These are phyloP conservation scores for Decorospora gaudefroyi DNA, from an alignment of 2,329 filamentous ascomycete genomes.

Conservation along the genomic window DNA sequence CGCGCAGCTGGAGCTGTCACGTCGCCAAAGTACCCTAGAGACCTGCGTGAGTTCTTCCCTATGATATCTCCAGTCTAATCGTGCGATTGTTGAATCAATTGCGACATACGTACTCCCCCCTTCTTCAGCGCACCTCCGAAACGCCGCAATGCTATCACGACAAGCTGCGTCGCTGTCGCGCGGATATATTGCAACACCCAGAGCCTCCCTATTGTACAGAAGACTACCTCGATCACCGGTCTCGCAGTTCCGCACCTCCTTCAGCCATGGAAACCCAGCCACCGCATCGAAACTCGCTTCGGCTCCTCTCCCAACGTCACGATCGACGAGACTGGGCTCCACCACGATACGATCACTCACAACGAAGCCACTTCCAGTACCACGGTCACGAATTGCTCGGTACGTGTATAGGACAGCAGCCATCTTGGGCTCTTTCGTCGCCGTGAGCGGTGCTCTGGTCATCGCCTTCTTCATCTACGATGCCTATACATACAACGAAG, in stretches of 20 bases:
- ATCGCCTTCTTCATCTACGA: constrained; percentile 92
- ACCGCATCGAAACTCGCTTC: constrained; percentile 29
- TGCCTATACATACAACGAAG: constrained; percentile 82
- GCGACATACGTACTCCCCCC: constrained; percentile 7
- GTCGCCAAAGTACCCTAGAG: neutral
- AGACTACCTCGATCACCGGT: constrained; percentile 14
- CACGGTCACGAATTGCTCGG: constrained; percentile 48
- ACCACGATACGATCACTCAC: constrained; percentile 34
- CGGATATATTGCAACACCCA: constrained; percentile 24
- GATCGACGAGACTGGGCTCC: constrained; percentile 22
- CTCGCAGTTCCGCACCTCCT: constrained; percentile 31
- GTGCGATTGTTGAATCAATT: constrained; percentile 16
- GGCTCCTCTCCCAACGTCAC: constrained; percentile 24
- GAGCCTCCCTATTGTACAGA: constrained; percentile 21
- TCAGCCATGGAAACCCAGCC: constrained; percentile 33
- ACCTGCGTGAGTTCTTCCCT: constrained; percentile 2
- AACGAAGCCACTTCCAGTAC: constrained; percentile 38
- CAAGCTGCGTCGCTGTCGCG: constrained; percentile 39
- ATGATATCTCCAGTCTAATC: constrained; percentile 5
- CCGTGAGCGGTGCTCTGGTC: constrained; percentile 70
- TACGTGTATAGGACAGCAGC: constrained; percentile 72
- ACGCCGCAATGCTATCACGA: constrained; percentile 37
- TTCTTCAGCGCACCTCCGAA: constrained; percentile 7
- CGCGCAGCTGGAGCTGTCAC: constrained; percentile 1
- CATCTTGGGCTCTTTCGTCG: constrained; percentile 73